Percentiles rank a stretch among this genome's conserved stretches.
These are phyloP conservation scores for Scytalidium lignicola DNA, from an alignment of 2,329 filamentous ascomycete genomes.

Conservation along the genomic window DNA sequence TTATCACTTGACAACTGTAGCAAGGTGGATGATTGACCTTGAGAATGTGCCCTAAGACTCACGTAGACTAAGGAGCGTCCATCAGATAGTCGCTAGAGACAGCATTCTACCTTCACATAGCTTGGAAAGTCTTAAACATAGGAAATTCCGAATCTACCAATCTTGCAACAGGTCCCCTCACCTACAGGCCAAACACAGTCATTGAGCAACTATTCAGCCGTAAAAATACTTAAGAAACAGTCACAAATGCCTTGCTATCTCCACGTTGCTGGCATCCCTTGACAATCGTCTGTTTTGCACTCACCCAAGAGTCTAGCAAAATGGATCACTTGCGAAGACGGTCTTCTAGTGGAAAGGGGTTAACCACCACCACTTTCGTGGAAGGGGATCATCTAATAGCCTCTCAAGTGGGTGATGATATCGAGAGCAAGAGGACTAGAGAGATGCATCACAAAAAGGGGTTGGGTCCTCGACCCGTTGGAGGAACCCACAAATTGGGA, in stretches of 20 bases:
- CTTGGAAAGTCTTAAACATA: too few species aligned
- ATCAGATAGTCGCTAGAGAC: too few species aligned
- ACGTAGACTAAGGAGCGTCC: too few species aligned
- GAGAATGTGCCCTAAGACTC: too few species aligned
- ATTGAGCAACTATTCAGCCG: too few species aligned
- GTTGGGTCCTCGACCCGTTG: slow-evolving; percentile 33
- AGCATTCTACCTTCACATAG: too few species aligned
- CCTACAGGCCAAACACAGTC: too few species aligned
- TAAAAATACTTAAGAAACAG: background rate
- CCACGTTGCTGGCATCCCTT: background rate
- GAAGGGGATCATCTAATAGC: background rate
- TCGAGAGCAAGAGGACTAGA: slow-evolving; percentile 18
- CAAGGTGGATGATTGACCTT: too few species aligned
- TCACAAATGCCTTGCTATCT: background rate
- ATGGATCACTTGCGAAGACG: background rate
- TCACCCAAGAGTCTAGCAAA: background rate
- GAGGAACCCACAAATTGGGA: slow-evolving; percentile 58
- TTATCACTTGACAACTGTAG: too few species aligned
- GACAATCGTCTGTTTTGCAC: background rate
- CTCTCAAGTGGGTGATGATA: slow-evolving; percentile 7
- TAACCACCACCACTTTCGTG: background rate
- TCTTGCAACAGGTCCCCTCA: too few species aligned
- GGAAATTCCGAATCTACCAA: too few species aligned
- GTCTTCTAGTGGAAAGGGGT: background rate
- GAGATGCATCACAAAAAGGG: slow-evolving; percentile 30